phyloP scores from a whole-genome alignment of 1,139 yeast genomes.

The Hansenula anomala region DNA sequence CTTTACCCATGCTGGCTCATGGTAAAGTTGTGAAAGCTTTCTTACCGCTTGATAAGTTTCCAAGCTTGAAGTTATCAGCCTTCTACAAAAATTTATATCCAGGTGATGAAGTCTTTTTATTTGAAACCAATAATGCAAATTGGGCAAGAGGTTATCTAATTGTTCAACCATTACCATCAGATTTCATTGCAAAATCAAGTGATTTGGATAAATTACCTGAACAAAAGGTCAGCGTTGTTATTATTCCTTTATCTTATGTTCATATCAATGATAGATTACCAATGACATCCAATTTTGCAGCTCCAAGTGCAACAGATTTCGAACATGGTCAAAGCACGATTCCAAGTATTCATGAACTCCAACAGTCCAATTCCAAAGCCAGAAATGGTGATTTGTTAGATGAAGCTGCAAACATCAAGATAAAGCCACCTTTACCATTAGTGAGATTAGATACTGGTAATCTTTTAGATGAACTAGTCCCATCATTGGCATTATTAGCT shows the following conservation, averaged over 20 bases:
- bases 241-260: slow-evolving; percentile 59
- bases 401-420: slow-evolving; percentile 21
- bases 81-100: slow-evolving; percentile 57
- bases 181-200: slow-evolving; percentile 57
- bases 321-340: slow-evolving; percentile 22
- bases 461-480: slow-evolving; percentile 51
- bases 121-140: slow-evolving; percentile 57
- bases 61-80: slow-evolving; percentile 25
- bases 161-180: slow-evolving; percentile 60
- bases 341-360: slow-evolving; percentile 44
- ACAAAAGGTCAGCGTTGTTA: slow-evolving; percentile 41
- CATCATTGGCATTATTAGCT: slow-evolving; percentile 51
- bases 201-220: slow-evolving; percentile 62
- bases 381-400: slow-evolving; percentile 19
- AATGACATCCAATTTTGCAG: slow-evolving; percentile 24
- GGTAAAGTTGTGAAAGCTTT: slow-evolving; percentile 59
- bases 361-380: slow-evolving; percentile 28
- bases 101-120: slow-evolving; percentile 77
- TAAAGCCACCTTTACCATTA: slow-evolving; percentile 52
- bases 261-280: slow-evolving; percentile 24
- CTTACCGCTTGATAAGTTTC: slow-evolving; percentile 47
- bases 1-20: slow-evolving; percentile 34
- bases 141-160: slow-evolving; percentile 83
- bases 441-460: slow-evolving; percentile 38
- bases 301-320: slow-evolving; percentile 25